A percentile compares a stretch with the other conserved stretches of the same genome.
Evolutionary conservation across 2,329 filamentous ascomycete species (phyloP).

Genomic region (Dothidotthia symphoricarpi): DNA sequence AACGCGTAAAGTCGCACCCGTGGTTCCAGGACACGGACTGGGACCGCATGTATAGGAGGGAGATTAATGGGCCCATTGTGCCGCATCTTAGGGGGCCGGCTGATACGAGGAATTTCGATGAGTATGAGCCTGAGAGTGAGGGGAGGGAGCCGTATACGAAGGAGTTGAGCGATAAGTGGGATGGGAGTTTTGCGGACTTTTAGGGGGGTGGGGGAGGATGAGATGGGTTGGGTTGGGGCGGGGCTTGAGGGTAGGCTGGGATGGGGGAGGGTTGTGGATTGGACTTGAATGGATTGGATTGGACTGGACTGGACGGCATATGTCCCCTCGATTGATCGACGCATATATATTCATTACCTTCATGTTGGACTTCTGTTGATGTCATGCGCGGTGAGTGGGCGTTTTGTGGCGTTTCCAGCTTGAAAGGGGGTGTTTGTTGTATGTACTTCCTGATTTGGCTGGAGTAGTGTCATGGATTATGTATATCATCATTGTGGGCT

Average conservation of each 20-base stretch:
- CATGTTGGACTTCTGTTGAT: too few relatives aligned
- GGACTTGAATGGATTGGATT: too few relatives aligned
- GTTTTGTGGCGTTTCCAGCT: too few relatives aligned
- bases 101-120: slow-evolving; percentile 78
- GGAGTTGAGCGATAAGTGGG: slow-evolving; percentile 67
- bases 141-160: slow-evolving; percentile 65
- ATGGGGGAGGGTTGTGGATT: too few relatives aligned
- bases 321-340: too few relatives aligned
- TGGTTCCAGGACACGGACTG: slow-evolving; percentile 75
- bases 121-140: slow-evolving; percentile 74
- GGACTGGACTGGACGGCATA: too few relatives aligned
- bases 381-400: too few relatives aligned
- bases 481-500: too few relatives aligned
- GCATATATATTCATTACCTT: too few relatives aligned
- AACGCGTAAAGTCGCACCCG: slow-evolving; percentile 69
- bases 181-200: slow-evolving; percentile 70
- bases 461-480: too few relatives aligned
- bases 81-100: slow-evolving; percentile 71
- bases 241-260: background rate
- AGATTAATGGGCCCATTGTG: slow-evolving; percentile 67
- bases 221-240: background rate
- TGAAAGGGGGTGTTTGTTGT: too few relatives aligned
- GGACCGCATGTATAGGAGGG: slow-evolving; percentile 67
- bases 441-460: too few relatives aligned
- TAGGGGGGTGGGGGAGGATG: slow-evolving; percentile 35